Percentiles rank a stretch among this genome's conserved stretches.
These are phyloP conservation scores for Erythrobasidium hasegawianum DNA, from an alignment of 1,284 basidiomycete genomes.

Conservation along the genomic window DNA sequence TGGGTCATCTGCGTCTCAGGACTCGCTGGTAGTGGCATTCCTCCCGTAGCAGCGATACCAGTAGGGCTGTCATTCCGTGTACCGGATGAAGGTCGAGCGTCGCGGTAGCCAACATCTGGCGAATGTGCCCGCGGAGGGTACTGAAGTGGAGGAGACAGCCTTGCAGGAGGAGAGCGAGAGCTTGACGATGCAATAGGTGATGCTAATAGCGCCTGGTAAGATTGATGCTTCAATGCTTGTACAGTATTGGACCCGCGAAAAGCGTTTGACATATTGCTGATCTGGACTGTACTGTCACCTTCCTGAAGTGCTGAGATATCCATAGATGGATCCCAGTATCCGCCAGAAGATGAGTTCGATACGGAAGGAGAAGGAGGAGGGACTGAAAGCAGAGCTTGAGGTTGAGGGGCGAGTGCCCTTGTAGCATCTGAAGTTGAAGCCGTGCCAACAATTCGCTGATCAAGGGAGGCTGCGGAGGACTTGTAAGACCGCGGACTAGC, in stretches of 20 bases:
- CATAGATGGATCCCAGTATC: neutral
- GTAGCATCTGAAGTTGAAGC: neutral
- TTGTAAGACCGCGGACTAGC: neutral
- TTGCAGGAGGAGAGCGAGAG: neutral
- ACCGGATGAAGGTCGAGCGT: neutral
- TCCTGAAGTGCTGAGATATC: neutral
- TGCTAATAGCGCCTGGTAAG: neutral
- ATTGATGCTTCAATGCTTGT: neutral
- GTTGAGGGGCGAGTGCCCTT: neutral
- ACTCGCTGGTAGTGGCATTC: neutral
- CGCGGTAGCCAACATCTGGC: conserved; percentile 9
- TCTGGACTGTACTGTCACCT: no score
- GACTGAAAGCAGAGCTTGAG: neutral
- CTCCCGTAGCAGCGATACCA: no score
- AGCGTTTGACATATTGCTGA: no score
- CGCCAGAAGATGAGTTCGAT: neutral
- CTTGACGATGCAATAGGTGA: neutral
- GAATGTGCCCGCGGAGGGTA: conserved; percentile 27
- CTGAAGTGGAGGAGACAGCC: neutral
- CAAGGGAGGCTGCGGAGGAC: neutral
- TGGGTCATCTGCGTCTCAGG: neutral
- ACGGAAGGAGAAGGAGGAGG: neutral
- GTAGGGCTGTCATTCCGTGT: neutral
- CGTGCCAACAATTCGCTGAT: no score
- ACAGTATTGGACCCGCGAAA: neutral